A percentile compares a stretch with the other conserved stretches of the same genome.
Conservation (phyloP, 164 flowering plant species). For the Kingdonia uniflora region DNA sequence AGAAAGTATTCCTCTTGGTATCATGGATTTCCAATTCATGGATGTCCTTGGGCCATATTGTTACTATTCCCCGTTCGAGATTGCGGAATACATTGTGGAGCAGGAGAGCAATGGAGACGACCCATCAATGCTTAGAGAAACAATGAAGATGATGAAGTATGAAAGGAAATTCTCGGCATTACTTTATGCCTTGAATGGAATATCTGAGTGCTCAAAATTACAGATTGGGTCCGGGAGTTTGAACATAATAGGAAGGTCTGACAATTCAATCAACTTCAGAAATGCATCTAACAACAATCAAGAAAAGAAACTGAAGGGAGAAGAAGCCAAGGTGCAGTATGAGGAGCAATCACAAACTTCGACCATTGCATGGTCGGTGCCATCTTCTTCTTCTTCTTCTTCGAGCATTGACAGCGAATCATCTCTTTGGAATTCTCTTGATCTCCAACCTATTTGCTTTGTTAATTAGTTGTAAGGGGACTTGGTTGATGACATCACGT, state of each 20-base stretch:
- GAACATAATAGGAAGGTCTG: background rate
- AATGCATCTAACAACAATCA: background rate
- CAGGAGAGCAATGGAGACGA: slow-evolving; percentile 17
- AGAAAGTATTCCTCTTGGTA: slow-evolving; percentile 12
- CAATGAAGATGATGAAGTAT: slow-evolving; percentile 51
- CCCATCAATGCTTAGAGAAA: slow-evolving; percentile 18
- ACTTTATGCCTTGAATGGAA: slow-evolving; percentile 57
- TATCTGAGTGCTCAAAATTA: slow-evolving; percentile 47
- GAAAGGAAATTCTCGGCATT: slow-evolving; percentile 66
- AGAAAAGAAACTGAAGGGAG: background rate
- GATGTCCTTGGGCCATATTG: slow-evolving; percentile 19
- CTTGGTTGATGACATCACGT: too few relatives aligned
- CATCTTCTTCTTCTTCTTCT: slow-evolving; percentile 2
- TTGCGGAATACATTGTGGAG: slow-evolving; percentile 28
- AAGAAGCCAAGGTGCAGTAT: slow-evolving; percentile 2
- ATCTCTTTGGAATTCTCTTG: slow-evolving; percentile 58
- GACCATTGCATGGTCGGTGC: background rate
- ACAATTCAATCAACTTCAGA: slow-evolving; percentile 6
- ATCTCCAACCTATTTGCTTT: slow-evolving; percentile 48
- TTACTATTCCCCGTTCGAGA: slow-evolving; percentile 27
- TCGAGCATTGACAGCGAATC: slow-evolving; percentile 29
- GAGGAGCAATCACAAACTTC: slow-evolving; percentile 5
- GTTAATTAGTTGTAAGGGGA: slow-evolving; percentile 9
- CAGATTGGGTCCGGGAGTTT: slow-evolving; percentile 12
- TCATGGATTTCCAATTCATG: slow-evolving; percentile 27